Conservation (phyloP, 495 filamentous ascomycete genomes). For the Penicillium salamii region DNA sequence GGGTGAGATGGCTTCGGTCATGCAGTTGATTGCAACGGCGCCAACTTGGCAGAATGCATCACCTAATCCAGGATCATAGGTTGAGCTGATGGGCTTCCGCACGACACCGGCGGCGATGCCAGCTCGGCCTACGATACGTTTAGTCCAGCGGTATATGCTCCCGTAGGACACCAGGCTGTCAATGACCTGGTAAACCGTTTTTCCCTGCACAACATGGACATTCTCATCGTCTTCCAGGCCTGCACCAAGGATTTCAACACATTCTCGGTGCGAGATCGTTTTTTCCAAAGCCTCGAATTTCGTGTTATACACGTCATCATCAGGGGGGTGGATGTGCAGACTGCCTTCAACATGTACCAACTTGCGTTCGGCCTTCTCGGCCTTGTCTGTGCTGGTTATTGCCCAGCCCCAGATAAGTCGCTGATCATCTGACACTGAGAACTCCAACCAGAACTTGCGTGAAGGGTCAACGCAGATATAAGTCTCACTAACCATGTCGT, state of each 20-base stretch:
- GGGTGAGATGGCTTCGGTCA: constrained; percentile 48
- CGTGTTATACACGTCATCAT: constrained; percentile 5
- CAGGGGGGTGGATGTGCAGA: constrained; percentile 35
- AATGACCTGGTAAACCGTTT: constrained; percentile 43
- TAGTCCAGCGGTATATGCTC: constrained; percentile 26
- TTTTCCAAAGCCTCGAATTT: constrained; percentile 45
- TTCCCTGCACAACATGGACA: constrained; percentile 42
- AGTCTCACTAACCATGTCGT: background rate
- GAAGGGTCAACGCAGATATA: background rate
- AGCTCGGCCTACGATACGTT: constrained; percentile 41
- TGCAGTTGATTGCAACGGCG: constrained; percentile 50
- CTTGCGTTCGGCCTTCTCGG: background rate
- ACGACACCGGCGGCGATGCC: constrained; percentile 45
- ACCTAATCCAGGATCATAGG: constrained; percentile 30
- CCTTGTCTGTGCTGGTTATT: background rate
- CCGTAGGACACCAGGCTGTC: too few relatives aligned
- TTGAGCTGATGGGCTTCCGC: constrained; percentile 34
- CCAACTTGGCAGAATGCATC: constrained; percentile 50
- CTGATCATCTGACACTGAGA: background rate
- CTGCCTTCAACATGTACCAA: constrained; percentile 34
- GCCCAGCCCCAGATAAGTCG: background rate
- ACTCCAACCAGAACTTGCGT: background rate
- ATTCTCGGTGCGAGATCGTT: constrained; percentile 35
- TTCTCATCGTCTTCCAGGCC: constrained; percentile 45
- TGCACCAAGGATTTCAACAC: constrained; percentile 36